Evolutionary conservation across 2,329 filamentous ascomycete species (phyloP), one percentile per base, ranked within the genome.

Genomic region (Didymella arachidicola): DNA sequence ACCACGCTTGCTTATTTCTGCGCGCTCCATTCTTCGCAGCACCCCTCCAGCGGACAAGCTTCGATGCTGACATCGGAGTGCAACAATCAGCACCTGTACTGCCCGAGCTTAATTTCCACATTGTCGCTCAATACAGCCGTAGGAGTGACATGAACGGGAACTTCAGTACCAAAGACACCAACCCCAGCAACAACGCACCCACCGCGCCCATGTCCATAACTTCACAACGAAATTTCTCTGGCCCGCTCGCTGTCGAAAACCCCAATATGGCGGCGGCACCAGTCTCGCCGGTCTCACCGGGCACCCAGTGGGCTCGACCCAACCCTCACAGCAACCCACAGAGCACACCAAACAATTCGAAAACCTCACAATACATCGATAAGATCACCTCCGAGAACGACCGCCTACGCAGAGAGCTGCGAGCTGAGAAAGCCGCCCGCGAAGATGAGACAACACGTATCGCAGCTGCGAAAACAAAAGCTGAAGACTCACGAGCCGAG

Each of bases 321-420:
- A 72, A 72, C 52, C 68, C 70, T 22, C 63, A 70, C 63, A 70
- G 57, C 32, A 70, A 69, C 50, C 56, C 67, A 10, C 67, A 66
- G 29, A 61, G 62, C 59, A 63, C 72, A 10, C 68, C 68, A 10
- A 58, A 58, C 27, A 72, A 72, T 55, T 72, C 72, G 16, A 77
- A 77, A 50, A 76, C 74, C 1, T 75, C 72, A 4, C 74, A 77
- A 34, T 76, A 75, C 62, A 94, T 95, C 75, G 92, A 95, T 78
- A 87, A 87, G 71, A 84, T 95, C 53, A 91, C 92, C 72, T 88
- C 88, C 52, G 91, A 94, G 72, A 93, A 93, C 66, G 91, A 94
- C 70, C 84, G 87, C 39, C 81, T 94, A 44, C 90, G 90, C 68
- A 85, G 90, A 51, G 90, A 94, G 63, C 70, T 82, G 42, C 77